A percentile compares a stretch with the other conserved stretches of the same genome.
Conservation (phyloP, 2,329 filamentous ascomycete species). For the Diaporthe sp. region DNA sequence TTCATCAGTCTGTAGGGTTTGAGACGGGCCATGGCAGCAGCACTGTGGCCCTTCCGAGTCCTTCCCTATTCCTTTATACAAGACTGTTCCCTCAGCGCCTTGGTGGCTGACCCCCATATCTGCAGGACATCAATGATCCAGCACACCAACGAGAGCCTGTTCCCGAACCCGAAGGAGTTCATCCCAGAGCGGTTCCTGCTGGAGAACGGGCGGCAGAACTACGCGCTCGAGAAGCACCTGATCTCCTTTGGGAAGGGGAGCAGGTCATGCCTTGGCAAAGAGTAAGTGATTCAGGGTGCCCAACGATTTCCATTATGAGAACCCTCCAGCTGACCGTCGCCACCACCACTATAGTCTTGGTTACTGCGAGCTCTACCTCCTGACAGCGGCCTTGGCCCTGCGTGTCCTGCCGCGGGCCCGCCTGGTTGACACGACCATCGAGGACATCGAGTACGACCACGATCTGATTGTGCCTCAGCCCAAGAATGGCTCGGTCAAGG, state of each 20-base stretch:
- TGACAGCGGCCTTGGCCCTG: slow-evolving; percentile 35
- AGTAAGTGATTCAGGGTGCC: slow-evolving; percentile 35
- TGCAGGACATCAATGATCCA: slow-evolving; percentile 33
- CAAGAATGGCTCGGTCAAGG: slow-evolving; percentile 32
- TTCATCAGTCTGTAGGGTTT: too few species aligned
- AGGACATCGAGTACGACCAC: slow-evolving; percentile 37
- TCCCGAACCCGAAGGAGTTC: slow-evolving; percentile 38
- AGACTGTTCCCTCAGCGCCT: too few species aligned
- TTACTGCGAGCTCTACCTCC: slow-evolving; percentile 35
- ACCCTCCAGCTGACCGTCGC: neutral
- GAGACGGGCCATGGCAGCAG: too few species aligned
- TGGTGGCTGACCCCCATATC: too few species aligned
- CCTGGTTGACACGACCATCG: slow-evolving; percentile 35
- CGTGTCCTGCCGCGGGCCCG: slow-evolving; percentile 32
- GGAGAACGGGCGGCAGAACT: slow-evolving; percentile 16
- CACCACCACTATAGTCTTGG: slow-evolving; percentile 20
- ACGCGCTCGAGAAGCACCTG: slow-evolving; percentile 35
- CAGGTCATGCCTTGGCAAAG: slow-evolving; percentile 39
- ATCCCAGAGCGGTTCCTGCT: slow-evolving; percentile 40
- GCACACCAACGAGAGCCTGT: slow-evolving; percentile 38
- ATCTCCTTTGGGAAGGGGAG: slow-evolving; percentile 40
- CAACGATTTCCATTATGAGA: accelerated
- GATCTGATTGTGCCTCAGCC: slow-evolving; percentile 36
- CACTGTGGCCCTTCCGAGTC: too few species aligned
- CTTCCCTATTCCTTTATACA: too few species aligned